Conservation (phyloP, 768 basidiomycete genomes). For the Clitopilus hobsonii region DNA sequence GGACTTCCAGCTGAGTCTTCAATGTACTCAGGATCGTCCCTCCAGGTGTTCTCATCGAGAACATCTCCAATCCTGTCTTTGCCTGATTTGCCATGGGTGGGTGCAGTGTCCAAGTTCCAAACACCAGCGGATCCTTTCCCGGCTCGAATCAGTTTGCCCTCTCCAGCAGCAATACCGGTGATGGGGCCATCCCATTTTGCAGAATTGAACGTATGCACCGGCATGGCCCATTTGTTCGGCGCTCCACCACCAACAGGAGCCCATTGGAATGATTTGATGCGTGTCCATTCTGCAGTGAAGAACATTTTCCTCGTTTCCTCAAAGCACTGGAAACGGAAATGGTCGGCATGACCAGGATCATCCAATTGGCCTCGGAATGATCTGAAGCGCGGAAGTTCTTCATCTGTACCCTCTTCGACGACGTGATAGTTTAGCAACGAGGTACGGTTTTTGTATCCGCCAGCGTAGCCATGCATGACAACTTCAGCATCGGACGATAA, state of each 20-base stretch:
- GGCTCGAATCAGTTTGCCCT: slow-evolving; percentile 24
- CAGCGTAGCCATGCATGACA: neutral
- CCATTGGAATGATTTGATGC: slow-evolving; percentile 13
- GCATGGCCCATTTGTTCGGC: neutral
- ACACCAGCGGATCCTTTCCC: slow-evolving; percentile 26
- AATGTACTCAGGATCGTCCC: slow-evolving; percentile 20
- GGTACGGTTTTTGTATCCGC: slow-evolving; percentile 6
- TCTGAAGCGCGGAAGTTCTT: neutral
- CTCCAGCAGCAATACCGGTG: slow-evolving; percentile 14
- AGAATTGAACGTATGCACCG: neutral
- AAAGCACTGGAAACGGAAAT: neutral
- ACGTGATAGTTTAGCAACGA: slow-evolving; percentile 6
- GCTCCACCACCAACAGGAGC: too few relatives aligned
- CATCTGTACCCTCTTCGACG: too few relatives aligned
- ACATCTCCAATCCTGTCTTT: slow-evolving; percentile 15
- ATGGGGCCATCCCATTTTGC: neutral
- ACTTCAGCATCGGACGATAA: neutral
- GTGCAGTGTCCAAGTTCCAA: slow-evolving; percentile 30
- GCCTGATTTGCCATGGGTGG: slow-evolving; percentile 22
- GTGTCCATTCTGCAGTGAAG: slow-evolving; percentile 8
- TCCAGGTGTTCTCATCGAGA: slow-evolving; percentile 13
- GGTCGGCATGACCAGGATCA: neutral
- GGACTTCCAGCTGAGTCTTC: slow-evolving; percentile 22
- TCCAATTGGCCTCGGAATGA: neutral
- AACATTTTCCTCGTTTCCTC: slow-evolving; percentile 8